phyloP scores from a whole-genome alignment of 225 moss, liverwort and hornwort genomes.

The Straminergon stramineum region DNA sequence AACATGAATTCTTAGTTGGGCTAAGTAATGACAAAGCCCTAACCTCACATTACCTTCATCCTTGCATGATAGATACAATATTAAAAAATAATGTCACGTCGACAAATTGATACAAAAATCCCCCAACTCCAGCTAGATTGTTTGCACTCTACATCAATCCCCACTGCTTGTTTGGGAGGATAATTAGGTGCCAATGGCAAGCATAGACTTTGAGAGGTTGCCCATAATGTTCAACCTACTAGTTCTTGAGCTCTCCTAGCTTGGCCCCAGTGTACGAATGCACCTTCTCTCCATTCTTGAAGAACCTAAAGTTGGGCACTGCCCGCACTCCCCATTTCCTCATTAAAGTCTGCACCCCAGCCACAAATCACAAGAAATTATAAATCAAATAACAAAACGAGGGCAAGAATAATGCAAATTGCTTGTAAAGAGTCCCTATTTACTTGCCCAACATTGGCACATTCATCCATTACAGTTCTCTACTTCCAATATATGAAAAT shows the following conservation, averaged over 20 bases:
- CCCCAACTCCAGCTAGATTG: not conserved
- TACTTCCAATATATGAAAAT: too few relatives aligned
- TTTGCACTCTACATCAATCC: constrained; percentile 21
- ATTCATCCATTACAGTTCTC: too few relatives aligned
- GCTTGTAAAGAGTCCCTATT: too few relatives aligned
- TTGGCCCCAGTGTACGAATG: constrained; percentile 79
- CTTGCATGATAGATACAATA: not conserved
- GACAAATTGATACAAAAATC: constrained; percentile 13
- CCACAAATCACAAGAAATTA: not conserved
- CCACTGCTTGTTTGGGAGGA: not conserved
- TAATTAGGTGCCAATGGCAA: not conserved
- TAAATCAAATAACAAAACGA: not conserved
- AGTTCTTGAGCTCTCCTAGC: constrained; percentile 50
- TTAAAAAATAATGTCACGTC: constrained; percentile 9
- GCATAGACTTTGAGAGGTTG: constrained; percentile 40
- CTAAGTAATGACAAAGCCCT: not conserved
- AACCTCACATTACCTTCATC: not conserved
- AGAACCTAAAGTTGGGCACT: constrained; percentile 84
- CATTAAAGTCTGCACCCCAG: constrained; percentile 55
- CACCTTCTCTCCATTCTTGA: constrained; percentile 42
- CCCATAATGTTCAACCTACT: constrained; percentile 52
- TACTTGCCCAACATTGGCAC: not conserved
- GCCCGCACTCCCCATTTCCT: constrained; percentile 76
- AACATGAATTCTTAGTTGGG: not conserved
- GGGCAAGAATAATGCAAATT: not conserved